These are phyloP conservation scores for Colletotrichum falcatum DNA, from an alignment of 2,329 filamentous ascomycete species.

Conservation along the genomic window DNA sequence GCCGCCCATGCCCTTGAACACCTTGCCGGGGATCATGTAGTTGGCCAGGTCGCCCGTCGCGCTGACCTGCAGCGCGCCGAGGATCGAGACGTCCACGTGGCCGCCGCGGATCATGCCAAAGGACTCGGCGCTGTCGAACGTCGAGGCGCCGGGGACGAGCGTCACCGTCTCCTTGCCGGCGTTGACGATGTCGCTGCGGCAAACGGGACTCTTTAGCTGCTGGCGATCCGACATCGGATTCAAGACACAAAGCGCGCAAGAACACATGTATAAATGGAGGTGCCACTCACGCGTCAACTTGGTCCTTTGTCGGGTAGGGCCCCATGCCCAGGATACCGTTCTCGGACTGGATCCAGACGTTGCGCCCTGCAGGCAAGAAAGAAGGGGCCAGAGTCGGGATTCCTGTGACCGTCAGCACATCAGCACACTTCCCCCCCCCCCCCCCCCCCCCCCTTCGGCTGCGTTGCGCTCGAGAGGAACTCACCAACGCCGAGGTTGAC, in stretches of 20 bases:
- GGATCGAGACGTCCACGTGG: conserved; percentile 85
- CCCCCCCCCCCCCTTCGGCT: too few relatives aligned
- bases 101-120: conserved; percentile 91
- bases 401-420: conserved; percentile 55
- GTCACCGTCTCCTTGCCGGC: conserved; percentile 91
- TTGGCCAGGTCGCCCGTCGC: conserved; percentile 85
- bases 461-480: background rate
- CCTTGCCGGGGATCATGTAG: conserved; percentile 91
- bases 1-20: conserved; percentile 89
- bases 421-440: background rate
- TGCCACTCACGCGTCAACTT: conserved; percentile 70
- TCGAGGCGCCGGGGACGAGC: conserved; percentile 78
- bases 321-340: conserved; percentile 90
- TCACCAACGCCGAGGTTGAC: conserved; percentile 78
- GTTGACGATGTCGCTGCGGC: conserved; percentile 76
- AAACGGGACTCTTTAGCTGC: conserved; percentile 44
- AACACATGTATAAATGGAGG: background rate
- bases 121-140: conserved; percentile 84
- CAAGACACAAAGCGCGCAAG: too few relatives aligned
- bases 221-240: too few relatives aligned
- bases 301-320: conserved; percentile 78
- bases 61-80: conserved; percentile 85
- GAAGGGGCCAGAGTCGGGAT: conserved; percentile 88
- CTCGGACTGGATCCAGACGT: conserved; percentile 88
- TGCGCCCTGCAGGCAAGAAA: conserved; percentile 74